Evolutionary conservation across 1,284 basidiomycete species (phyloP), one percentile per base, ranked within the genome.

Genomic region (Ceratobasidium sp.): DNA sequence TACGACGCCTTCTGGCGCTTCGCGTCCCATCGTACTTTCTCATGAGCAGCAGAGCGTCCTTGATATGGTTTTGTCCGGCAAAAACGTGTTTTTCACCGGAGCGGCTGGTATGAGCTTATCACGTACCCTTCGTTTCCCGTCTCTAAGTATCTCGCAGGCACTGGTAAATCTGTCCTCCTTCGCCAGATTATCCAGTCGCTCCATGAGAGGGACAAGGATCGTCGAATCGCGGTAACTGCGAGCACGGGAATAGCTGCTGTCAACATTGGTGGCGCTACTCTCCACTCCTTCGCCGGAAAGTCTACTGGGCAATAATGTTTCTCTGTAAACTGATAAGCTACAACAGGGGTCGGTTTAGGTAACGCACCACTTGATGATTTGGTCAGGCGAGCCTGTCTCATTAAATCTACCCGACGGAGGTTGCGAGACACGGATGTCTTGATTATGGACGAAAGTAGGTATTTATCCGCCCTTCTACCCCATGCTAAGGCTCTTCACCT

Each of bases 361-460:
- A 87, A 90, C 14, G 96, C 95, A 77, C 81, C 84, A 12, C 87
- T 98, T 8, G 16, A 38, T 14, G 14, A 1, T 88, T 89, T 7
- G 87, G 82, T 0, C 96, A 96, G 93, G 83, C 87, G 98, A 78
- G 93, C 94, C 81, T 91, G 88, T 82, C 93, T 91, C 82, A 89
- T 93, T 0, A 85, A 88, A 6, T 12, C 41, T 12, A 44, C 41
- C 2, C 88, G 94, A 65, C 97, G 96, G 96, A 81, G 87, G 77
- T 86, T 44, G 10, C 8, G 10, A 44, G 41, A 89, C 57, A 93
- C 93, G 0, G 90, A 92, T 82, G 93, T 96, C 0, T 89, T 99
- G 46, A 92, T 99, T 81, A 93, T 99, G 71, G 97, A 99, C 83
- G 97, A 99, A 89, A 90, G 96, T 96, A 80, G 79, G 78, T 60